Evolutionary conservation across 495 filamentous ascomycete genomes (phyloP), one percentile per base, ranked within the genome.

Genomic region (Immersiella caudata): DNA sequence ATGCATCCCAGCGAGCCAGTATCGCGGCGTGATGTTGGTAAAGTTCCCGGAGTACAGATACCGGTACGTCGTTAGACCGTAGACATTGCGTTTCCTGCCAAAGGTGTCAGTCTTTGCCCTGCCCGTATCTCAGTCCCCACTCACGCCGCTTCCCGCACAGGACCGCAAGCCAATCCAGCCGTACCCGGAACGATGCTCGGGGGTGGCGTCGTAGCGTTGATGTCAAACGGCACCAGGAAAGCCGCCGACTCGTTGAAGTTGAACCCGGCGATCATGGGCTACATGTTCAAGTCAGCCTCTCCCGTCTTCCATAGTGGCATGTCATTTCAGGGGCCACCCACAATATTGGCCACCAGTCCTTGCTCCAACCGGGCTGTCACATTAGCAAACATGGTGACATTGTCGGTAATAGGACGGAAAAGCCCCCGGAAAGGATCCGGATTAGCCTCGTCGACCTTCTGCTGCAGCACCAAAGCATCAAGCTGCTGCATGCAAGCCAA

Each of bases 401-500:
- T 70, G 46, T 79, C 77, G 18, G 69, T 65, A 0, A 72, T 62
- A 29, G 72, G 70, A 25, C 66, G 62, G 64, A 60, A 60, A 11
- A 57, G 54, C 5, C 54, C 54, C 4, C 54, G 54, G 54, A 14
- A 21, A 6, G 57, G 57, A 60, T 60, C 25, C 22, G 25, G 57
- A 6, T 60, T 33, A 11, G 54, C 54, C 24, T n/a, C 27, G 27
- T 33, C 27, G 27, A 60, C 57, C 8, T 14, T 22, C 6, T 29
- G 12, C 27, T 35, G 57, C 24, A 60, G 27, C 27, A 16, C 57
- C 25, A 60, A 7, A 25, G 57, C 57, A 36, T 60, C 57, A 18
- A 79, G 58, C 14, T 75, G 73, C 21, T 78, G 79, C 81, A 86
- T 82, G 66, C 83, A 86, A 5, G 72, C 72, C 14, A 85, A 52